Percentiles rank a stretch among this genome's conserved stretches.
These are phyloP conservation scores for Fusarium palustre DNA, from an alignment of 2,329 filamentous ascomycete species.

Conservation along the genomic window DNA sequence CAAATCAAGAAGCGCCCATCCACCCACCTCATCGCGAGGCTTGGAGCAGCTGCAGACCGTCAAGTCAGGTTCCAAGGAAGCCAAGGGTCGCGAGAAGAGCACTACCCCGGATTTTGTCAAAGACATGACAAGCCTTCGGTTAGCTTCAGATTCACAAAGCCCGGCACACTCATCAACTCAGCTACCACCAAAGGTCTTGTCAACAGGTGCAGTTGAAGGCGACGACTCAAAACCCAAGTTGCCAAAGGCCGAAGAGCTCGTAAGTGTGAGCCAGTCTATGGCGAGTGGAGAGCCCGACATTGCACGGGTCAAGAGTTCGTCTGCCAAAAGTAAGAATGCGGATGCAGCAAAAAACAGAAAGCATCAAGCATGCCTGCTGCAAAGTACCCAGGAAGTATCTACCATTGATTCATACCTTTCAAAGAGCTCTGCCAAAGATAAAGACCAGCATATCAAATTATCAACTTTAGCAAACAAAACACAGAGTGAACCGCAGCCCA, in stretches of 20 bases:
- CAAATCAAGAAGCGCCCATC: slow-evolving; percentile 12
- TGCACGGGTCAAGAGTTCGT: slow-evolving; percentile 3
- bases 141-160: slow-evolving; percentile 46
- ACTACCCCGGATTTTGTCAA: slow-evolving; percentile 48
- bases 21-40: slow-evolving; percentile 7
- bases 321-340: slow-evolving; percentile 23
- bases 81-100: slow-evolving; percentile 39
- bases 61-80: slow-evolving; percentile 18
- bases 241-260: slow-evolving; percentile 33
- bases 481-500: background rate
- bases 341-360: slow-evolving; percentile 5
- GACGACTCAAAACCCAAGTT: slow-evolving; percentile 26
- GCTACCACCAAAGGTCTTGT: slow-evolving; percentile 38
- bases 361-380: background rate
- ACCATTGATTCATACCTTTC: background rate
- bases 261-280: slow-evolving; percentile 10
- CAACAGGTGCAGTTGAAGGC: slow-evolving; percentile 34
- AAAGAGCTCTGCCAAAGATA: background rate
- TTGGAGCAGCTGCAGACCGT: slow-evolving; percentile 20
- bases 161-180: slow-evolving; percentile 33
- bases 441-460: slow-evolving; percentile 4
- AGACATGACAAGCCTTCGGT: slow-evolving; percentile 50
- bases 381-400: slow-evolving; percentile 8
- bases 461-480: background rate
- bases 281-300: background rate